Evolutionary conservation across 2,329 filamentous ascomycete genomes (phyloP).

Genomic region (Diaporthe eres): DNA sequence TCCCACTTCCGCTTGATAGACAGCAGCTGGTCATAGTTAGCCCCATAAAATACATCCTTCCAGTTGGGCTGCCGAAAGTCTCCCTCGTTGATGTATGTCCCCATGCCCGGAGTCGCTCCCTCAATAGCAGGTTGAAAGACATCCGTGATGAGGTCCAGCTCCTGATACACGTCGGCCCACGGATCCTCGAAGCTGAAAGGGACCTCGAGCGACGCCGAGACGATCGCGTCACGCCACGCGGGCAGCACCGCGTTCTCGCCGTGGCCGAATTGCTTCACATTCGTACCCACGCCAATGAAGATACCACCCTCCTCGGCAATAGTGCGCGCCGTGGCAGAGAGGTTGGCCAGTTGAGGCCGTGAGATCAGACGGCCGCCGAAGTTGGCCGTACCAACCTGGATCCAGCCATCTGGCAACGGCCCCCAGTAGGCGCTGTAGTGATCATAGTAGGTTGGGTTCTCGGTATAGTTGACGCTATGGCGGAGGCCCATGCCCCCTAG

Average conservation of each 20-base stretch:
- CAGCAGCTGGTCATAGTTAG: slow-evolving; percentile 58
- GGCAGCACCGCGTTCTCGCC: slow-evolving; percentile 55
- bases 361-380: slow-evolving; percentile 55
- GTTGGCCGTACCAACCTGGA: slow-evolving; percentile 51
- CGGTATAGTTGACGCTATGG: slow-evolving; percentile 46
- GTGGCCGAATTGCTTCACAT: slow-evolving; percentile 42
- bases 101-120: slow-evolving; percentile 55
- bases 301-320: slow-evolving; percentile 36
- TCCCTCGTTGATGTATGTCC: slow-evolving; percentile 66
- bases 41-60: slow-evolving; percentile 62
- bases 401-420: slow-evolving; percentile 52
- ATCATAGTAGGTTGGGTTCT: slow-evolving; percentile 49
- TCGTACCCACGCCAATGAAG: slow-evolving; percentile 40
- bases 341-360: slow-evolving; percentile 44
- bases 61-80: slow-evolving; percentile 63
- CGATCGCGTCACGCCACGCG: slow-evolving; percentile 54
- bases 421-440: slow-evolving; percentile 54
- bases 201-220: slow-evolving; percentile 51
- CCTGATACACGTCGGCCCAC: slow-evolving; percentile 46
- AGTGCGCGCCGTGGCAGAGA: slow-evolving; percentile 20
- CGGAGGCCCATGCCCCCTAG: slow-evolving; percentile 47
- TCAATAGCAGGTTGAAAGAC: slow-evolving; percentile 48
- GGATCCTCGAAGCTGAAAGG: slow-evolving; percentile 46
- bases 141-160: slow-evolving; percentile 50
- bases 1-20: slow-evolving; percentile 65